These are phyloP conservation scores for Candida orba DNA, from an alignment of 805 yeast genomes.

Conservation along the genomic window DNA sequence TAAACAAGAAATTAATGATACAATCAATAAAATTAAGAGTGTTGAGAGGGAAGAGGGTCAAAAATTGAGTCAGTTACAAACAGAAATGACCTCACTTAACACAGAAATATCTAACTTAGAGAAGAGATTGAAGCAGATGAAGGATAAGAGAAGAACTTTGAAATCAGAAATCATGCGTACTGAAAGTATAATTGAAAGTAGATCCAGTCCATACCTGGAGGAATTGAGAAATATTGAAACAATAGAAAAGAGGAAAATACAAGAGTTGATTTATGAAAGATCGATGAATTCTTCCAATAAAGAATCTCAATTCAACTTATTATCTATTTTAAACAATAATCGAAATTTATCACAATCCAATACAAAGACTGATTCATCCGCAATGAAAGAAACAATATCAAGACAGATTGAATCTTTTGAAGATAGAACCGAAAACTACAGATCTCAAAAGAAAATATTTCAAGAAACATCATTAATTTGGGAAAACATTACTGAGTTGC, in stretches of 20 bases:
- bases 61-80: constrained; percentile 29
- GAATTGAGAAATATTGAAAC: constrained; percentile 32
- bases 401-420: constrained; percentile 16
- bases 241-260: constrained; percentile 26
- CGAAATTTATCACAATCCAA: neutral
- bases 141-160: constrained; percentile 27
- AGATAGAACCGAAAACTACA: constrained; percentile 10
- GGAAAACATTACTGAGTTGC: constrained; percentile 13
- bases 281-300: neutral
- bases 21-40: constrained; percentile 33
- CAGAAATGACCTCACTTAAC: constrained; percentile 27
- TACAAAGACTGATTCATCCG: constrained; percentile 1
- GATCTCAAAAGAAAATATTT: constrained; percentile 8
- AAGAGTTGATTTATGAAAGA: constrained; percentile 3
- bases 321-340: neutral
- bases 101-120: constrained; percentile 32
- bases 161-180: constrained; percentile 34
- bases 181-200: constrained; percentile 41
- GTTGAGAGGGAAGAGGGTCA: constrained; percentile 32
- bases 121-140: constrained; percentile 25
- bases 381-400: constrained; percentile 14
- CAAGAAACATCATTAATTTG: constrained; percentile 17
- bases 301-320: neutral
- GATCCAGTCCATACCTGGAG: constrained; percentile 35
- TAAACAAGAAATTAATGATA: constrained; percentile 26